Base-by-base conservation (phyloP, 2,329 filamentous ascomycete genomes). In the Alternaria incomplexa region DNA sequence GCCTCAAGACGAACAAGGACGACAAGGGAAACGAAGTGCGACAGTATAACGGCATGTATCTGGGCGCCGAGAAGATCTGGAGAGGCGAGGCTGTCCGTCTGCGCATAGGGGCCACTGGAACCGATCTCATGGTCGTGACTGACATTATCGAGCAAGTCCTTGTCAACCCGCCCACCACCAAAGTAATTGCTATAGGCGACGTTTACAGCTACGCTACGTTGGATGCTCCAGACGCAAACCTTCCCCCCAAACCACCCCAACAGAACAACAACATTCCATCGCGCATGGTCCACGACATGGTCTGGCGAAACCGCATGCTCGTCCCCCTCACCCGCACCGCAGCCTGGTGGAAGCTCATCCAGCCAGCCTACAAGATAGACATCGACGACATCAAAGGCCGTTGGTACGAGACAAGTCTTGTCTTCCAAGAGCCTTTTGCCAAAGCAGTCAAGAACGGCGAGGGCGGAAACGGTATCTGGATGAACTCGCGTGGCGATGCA, bases 41-140 rank as follows among this genome's bases (percentile, higher is more conserved):
- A 4, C 79, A 83, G 57, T 88, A 84, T 73, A 84, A 85, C 60
- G 85, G 85, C 30, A 79, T 88, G 53, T 89, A 83, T 71, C 74
- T 88, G 0, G 87, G 87, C 6, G 86, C 84, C 2, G 87, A 89
- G 70, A 88, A 88, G 74, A 81, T 88, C 22, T 89, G 86, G 85
- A 76, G 83, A 20, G 85, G 86, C n/a, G 87, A 89, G 50, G 82
- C 85, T 1, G 80, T 88, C 13, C 84, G 87, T n/a, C 75, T 88
- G 6, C 78, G 80, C 7, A 75, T 80, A 13, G 80, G 77, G n/a
- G 75, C 77, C 1, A 58, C 45, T 15, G 81, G 82, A 17, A 81
- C 81, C 28, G 83, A 86, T 47, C 79, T 88, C 36, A 78, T 88
- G 66, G 81, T 85, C 28, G 63, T 85, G 11, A 80, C 78, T 28